Percentiles rank a stretch among this genome's conserved stretches.
Evolutionary conservation across 2,329 filamentous ascomycete genomes (phyloP).

Genomic region (Fusarium hostae): DNA sequence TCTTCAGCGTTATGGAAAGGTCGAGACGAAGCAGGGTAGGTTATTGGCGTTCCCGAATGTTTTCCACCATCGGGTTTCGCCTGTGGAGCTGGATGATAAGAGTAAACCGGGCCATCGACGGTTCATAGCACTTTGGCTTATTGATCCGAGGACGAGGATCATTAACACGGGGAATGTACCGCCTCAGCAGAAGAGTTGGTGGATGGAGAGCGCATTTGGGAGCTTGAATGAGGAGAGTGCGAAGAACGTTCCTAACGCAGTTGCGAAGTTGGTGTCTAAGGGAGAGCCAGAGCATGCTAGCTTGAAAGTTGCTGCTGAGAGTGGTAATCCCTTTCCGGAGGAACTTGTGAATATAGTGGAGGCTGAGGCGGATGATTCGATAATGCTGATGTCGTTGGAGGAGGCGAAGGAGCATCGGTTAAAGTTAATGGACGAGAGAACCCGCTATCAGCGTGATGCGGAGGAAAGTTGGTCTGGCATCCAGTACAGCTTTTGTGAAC

Average conservation of each 20-base stretch:
- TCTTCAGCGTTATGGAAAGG: slow-evolving; percentile 30
- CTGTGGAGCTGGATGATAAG: slow-evolving; percentile 59
- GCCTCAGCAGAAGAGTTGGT: slow-evolving; percentile 49
- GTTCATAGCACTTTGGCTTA: slow-evolving; percentile 64
- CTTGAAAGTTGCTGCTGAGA: not conserved
- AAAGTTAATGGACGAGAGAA: slow-evolving; percentile 27
- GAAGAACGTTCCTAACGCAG: not conserved
- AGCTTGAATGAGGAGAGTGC: not conserved
- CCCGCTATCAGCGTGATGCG: not conserved
- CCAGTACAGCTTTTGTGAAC: slow-evolving; percentile 34
- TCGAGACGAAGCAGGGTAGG: slow-evolving; percentile 33
- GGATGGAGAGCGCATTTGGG: slow-evolving; percentile 32
- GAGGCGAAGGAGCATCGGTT: slow-evolving; percentile 32
- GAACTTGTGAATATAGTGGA: slow-evolving; percentile 28
- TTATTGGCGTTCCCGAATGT: slow-evolving; percentile 36
- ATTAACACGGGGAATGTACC: slow-evolving; percentile 50
- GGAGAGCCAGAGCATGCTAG: not conserved
- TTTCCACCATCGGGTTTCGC: slow-evolving; percentile 37
- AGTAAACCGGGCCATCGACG: slow-evolving; percentile 62
- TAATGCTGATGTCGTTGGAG: slow-evolving; percentile 19
- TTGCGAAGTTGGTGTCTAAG: slow-evolving; percentile 4
- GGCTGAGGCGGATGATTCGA: not conserved
- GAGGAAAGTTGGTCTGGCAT: fast-evolving
- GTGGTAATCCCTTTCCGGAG: not conserved
- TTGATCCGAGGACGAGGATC: slow-evolving; percentile 59